These are phyloP conservation scores for Diaporthe helianthi DNA, from an alignment of 2,329 filamentous ascomycete genomes.

Conservation along the genomic window DNA sequence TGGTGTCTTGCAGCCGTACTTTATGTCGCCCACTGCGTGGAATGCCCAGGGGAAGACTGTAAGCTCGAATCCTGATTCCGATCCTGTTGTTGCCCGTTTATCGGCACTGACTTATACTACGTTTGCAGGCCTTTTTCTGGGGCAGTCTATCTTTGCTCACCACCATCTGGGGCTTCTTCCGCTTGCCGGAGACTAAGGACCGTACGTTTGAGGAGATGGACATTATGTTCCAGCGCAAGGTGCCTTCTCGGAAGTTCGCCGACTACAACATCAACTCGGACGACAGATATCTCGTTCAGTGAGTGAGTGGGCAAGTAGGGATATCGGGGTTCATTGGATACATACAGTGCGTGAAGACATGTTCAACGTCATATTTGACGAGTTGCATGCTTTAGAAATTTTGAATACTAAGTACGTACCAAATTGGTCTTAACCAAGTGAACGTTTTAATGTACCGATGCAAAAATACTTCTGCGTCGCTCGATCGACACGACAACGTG, in stretches of 20 bases:
- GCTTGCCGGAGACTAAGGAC: slow-evolving; percentile 53
- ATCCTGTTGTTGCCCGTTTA: accelerated
- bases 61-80: slow-evolving; percentile 15
- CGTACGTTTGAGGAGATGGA: slow-evolving; percentile 55
- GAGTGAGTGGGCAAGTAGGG: not conserved
- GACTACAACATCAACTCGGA: slow-evolving; percentile 38
- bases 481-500: not conserved
- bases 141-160: slow-evolving; percentile 46
- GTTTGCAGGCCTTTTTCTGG: slow-evolving; percentile 52
- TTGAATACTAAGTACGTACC: not conserved
- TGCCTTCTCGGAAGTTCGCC: slow-evolving; percentile 46
- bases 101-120: not conserved
- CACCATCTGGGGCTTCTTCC: slow-evolving; percentile 51
- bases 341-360: not conserved
- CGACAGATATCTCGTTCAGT: slow-evolving; percentile 29
- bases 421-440: not conserved
- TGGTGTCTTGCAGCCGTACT: slow-evolving; percentile 48
- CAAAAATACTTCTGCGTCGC: not conserved
- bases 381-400: accelerated
- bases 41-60: slow-evolving; percentile 50
- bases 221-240: slow-evolving; percentile 45
- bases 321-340: not conserved
- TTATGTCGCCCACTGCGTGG: slow-evolving; percentile 49
- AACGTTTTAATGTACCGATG: not conserved
- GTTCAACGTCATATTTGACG: not conserved